Conservation (phyloP, 2,329 filamentous ascomycete species). For the Phialocephala sp. region DNA sequence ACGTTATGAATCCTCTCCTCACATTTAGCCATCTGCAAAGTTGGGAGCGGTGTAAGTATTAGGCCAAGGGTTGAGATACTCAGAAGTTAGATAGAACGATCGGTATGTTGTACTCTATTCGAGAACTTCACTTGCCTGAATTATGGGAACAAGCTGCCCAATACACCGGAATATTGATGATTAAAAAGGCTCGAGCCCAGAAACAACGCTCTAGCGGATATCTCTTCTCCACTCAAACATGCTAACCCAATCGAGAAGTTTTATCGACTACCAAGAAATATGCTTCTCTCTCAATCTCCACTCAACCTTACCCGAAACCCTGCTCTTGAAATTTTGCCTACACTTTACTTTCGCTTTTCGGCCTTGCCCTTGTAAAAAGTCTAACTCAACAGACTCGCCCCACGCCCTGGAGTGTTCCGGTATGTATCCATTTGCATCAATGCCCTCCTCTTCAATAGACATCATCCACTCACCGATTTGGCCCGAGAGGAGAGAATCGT, state of each 20-base stretch:
- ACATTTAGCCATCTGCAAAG: too few species aligned
- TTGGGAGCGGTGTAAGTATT: too few species aligned
- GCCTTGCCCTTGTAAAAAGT: constrained; percentile 18
- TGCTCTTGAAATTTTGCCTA: constrained; percentile 24
- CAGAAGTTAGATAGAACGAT: too few species aligned
- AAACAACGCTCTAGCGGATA: not conserved
- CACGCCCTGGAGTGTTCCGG: constrained; percentile 28
- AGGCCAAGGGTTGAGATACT: too few species aligned
- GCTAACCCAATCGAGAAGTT: not conserved
- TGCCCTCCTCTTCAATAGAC: constrained; percentile 35
- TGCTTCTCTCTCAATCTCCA: constrained; percentile 24
- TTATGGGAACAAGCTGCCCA: too few species aligned
- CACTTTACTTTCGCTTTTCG: constrained; percentile 27
- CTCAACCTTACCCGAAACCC: constrained; percentile 9
- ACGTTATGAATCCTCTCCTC: too few species aligned
- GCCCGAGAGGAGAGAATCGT: constrained; percentile 52
- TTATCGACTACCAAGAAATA: constrained; percentile 18
- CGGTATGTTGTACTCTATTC: too few species aligned
- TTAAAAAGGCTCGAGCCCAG: too few species aligned
- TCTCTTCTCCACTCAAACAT: not conserved
- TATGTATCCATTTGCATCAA: constrained; percentile 31
- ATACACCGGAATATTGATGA: too few species aligned
- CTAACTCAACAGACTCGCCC: constrained; percentile 30
- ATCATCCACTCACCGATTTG: constrained; percentile 37
- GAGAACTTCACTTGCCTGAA: too few species aligned